Conservation (phyloP, 768 basidiomycete genomes). For the Pleurotus tuoliensis region DNA sequence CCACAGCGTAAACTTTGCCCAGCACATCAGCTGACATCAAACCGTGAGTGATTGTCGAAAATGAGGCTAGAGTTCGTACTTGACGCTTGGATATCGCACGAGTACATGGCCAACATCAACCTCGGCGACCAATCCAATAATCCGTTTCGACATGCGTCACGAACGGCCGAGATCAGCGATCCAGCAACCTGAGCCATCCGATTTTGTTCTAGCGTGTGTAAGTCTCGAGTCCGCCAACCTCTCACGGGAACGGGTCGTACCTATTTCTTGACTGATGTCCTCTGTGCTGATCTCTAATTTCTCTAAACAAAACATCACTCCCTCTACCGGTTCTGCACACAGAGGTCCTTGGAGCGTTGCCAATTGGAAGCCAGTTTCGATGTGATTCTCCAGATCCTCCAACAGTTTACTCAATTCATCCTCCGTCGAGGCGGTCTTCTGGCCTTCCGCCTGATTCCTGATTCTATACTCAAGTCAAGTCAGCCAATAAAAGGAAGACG, state of each 20-base stretch:
- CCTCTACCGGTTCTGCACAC: conserved; percentile 93
- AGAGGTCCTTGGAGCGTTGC: conserved; percentile 93
- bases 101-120: conserved; percentile 97
- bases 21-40: conserved; percentile 79
- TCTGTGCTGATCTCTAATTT: conserved; percentile 58
- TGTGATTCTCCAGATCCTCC: conserved; percentile 69
- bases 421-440: conserved; percentile 23
- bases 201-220: conserved; percentile 58
- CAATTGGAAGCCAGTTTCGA: conserved; percentile 94
- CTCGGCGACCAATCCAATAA: conserved; percentile 97
- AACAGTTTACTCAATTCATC: conserved; percentile 31
- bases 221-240: conserved; percentile 10
- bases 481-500: background rate
- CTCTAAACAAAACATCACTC: conserved; percentile 89
- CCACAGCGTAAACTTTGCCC: conserved; percentile 95
- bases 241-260: conserved; percentile 33
- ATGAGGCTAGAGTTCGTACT: conserved; percentile 49
- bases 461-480: conserved; percentile 35
- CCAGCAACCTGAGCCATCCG: conserved; percentile 83
- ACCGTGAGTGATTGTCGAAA: conserved; percentile 4
- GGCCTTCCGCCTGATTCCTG: conserved; percentile 44
- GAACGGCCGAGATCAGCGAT: conserved; percentile 82
- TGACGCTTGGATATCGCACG: conserved; percentile 96
- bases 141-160: conserved; percentile 87
- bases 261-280: conserved; percentile 60